Evolutionary conservation across 177 flowering plant species (phyloP).

Genomic region (Telopea speciosissima): DNA sequence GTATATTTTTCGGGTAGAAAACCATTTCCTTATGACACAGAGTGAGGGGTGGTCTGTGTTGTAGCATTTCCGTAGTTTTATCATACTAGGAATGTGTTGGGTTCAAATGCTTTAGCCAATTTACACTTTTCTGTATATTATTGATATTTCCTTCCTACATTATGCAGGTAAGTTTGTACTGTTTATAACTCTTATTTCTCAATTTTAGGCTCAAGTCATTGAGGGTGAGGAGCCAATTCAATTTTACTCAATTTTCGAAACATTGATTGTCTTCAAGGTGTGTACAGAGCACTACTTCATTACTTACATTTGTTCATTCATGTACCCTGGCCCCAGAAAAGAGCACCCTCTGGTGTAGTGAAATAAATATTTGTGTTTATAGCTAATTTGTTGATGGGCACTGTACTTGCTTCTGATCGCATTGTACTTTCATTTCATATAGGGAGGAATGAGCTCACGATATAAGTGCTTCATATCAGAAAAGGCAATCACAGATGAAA

Average conservation of each 20-base stretch:
- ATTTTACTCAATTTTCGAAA: slow-evolving; percentile 42
- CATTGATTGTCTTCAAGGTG: slow-evolving; percentile 52
- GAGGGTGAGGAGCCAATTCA: slow-evolving; percentile 52
- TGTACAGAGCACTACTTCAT: not conserved
- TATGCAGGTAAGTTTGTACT: not conserved
- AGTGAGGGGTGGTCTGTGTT: too few relatives aligned
- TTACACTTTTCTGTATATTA: not conserved
- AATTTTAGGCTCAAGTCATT: slow-evolving; percentile 43
- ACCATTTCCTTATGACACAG: not conserved
- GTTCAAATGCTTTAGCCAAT: not conserved
- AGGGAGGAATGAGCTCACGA: slow-evolving; percentile 56
- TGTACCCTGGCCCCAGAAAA: too few relatives aligned
- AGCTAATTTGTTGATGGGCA: not conserved
- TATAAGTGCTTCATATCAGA: slow-evolving; percentile 42
- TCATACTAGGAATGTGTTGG: not conserved
- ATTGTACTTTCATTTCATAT: slow-evolving; percentile 8
- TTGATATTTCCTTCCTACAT: slow-evolving; percentile 2
- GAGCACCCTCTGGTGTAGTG: not conserved
- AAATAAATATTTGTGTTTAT: not conserved
- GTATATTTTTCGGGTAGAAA: not conserved
- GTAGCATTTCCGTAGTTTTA: not conserved
- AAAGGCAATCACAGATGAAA: slow-evolving; percentile 37
- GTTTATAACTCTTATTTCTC: slow-evolving; percentile 7
- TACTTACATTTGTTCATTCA: not conserved
- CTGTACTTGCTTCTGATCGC: not conserved